Conservation (phyloP, 2,329 filamentous ascomycete species). For the Fusarium sp. region DNA sequence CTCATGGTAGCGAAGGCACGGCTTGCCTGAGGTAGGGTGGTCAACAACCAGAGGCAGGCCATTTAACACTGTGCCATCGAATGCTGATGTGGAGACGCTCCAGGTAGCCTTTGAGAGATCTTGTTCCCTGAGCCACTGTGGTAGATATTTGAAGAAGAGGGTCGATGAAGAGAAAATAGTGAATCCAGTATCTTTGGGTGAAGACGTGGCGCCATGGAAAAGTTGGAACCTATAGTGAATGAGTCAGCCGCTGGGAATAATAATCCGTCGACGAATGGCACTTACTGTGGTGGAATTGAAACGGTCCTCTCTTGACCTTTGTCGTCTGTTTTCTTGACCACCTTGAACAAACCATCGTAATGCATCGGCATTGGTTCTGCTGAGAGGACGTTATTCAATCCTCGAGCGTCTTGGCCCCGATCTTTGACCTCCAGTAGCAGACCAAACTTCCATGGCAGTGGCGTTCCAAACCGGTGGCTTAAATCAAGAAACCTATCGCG, state of each 20-base stretch:
- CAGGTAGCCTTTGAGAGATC: constrained; percentile 59
- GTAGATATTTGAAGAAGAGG: constrained; percentile 62
- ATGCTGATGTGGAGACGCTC: constrained; percentile 62
- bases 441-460: constrained; percentile 66
- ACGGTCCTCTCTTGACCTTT: constrained; percentile 57
- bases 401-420: constrained; percentile 56
- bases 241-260: accelerated
- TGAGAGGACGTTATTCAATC: constrained; percentile 66
- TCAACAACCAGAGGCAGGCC: constrained; percentile 59
- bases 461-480: constrained; percentile 60
- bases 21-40: constrained; percentile 60
- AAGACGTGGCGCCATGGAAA: constrained; percentile 61
- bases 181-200: constrained; percentile 64
- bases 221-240: constrained; percentile 60
- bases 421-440: constrained; percentile 65
- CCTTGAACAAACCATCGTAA: constrained; percentile 69
- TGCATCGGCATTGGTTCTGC: constrained; percentile 69
- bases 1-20: constrained; percentile 67
- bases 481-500: constrained; percentile 61
- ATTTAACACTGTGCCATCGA: constrained; percentile 58
- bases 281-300: constrained; percentile 59
- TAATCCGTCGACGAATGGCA: too few species aligned
- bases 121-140: constrained; percentile 53
- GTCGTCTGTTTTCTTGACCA: constrained; percentile 55
- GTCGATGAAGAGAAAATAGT: constrained; percentile 67